phyloP scores from a whole-genome alignment of 805 yeast species.

The Ogataea wickerhamii region DNA sequence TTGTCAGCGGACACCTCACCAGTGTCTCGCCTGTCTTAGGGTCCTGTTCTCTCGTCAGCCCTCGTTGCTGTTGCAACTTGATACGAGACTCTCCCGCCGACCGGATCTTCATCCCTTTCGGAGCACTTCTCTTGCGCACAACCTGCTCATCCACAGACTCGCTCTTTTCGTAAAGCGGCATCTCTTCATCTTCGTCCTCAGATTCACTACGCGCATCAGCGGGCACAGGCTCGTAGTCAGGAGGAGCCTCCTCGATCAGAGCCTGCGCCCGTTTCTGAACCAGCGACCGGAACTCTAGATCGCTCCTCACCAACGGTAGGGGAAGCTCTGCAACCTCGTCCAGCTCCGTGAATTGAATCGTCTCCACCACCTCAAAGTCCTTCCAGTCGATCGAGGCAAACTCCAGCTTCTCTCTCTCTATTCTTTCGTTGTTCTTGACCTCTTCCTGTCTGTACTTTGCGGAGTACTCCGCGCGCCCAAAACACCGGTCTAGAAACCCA shows the following conservation, averaged over 20 bases:
- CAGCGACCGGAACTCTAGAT: constrained; percentile 59
- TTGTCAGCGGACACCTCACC: constrained; percentile 79
- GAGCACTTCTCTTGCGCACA: constrained; percentile 7
- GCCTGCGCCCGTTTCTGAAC: constrained; percentile 43
- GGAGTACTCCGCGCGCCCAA: constrained; percentile 53
- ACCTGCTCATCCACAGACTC: not conserved
- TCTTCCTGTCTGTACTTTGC: constrained; percentile 35
- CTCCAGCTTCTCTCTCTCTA: constrained; percentile 41
- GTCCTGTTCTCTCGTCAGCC: constrained; percentile 7
- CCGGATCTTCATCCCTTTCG: constrained; percentile 58
- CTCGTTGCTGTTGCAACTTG: constrained; percentile 26
- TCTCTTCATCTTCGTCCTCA: constrained; percentile 8
- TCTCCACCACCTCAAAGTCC: constrained; percentile 69
- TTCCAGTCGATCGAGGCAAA: constrained; percentile 87
- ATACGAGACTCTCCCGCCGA: constrained; percentile 70
- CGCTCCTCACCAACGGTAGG: constrained; percentile 53
- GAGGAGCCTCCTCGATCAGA: constrained; percentile 38
- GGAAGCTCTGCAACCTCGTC: constrained; percentile 57
- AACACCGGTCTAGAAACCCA: constrained; percentile 45
- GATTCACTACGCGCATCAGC: constrained; percentile 7
- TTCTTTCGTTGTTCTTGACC: constrained; percentile 29
- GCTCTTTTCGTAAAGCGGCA: not conserved
- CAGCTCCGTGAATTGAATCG: constrained; percentile 58
- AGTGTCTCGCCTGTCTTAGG: constrained; percentile 25
- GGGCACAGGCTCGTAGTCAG: constrained; percentile 30